Evolutionary conservation across 345 rosid genomes (phyloP).

Genomic region (Rhodamnia rubescens): DNA sequence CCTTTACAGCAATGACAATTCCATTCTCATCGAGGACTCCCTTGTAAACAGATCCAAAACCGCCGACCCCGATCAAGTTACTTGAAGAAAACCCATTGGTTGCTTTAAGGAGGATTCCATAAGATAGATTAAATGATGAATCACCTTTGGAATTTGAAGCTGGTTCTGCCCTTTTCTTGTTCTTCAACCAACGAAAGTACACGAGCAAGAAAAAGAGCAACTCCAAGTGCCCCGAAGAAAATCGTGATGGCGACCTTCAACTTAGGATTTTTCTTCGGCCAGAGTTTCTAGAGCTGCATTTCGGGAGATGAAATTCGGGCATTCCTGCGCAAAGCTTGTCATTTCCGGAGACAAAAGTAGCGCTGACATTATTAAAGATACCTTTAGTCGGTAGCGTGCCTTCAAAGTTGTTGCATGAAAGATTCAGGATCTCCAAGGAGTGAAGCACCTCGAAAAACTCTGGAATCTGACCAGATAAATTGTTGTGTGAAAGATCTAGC

Average conservation of each 20-base stretch:
- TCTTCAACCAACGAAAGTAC: not conserved
- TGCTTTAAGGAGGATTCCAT: not conserved
- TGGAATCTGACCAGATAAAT: conserved; percentile 11
- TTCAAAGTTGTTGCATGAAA: conserved; percentile 10
- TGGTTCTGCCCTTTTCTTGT: not conserved
- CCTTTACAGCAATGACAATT: not conserved
- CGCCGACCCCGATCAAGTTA: not conserved
- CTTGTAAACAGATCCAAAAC: not conserved
- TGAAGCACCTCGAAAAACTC: not conserved
- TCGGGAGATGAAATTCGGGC: not conserved
- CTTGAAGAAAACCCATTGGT: not conserved
- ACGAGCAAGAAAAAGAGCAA: not conserved
- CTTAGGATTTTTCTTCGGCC: accelerated
- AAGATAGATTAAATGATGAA: not conserved
- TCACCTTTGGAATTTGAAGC: not conserved
- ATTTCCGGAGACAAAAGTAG: conserved; percentile 6
- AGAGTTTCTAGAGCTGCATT: not conserved
- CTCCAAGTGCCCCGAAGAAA: not conserved
- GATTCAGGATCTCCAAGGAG: not conserved
- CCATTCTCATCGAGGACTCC: not conserved
- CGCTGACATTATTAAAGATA: conserved; percentile 8
- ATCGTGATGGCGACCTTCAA: not conserved
- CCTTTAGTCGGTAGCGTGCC: conserved; percentile 10
- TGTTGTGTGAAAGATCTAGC: conserved; percentile 15
- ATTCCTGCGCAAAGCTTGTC: conserved; percentile 11